Base-by-base conservation (phyloP, 352 stramenopile genomes). In the Pythium scleroteichum region DNA sequence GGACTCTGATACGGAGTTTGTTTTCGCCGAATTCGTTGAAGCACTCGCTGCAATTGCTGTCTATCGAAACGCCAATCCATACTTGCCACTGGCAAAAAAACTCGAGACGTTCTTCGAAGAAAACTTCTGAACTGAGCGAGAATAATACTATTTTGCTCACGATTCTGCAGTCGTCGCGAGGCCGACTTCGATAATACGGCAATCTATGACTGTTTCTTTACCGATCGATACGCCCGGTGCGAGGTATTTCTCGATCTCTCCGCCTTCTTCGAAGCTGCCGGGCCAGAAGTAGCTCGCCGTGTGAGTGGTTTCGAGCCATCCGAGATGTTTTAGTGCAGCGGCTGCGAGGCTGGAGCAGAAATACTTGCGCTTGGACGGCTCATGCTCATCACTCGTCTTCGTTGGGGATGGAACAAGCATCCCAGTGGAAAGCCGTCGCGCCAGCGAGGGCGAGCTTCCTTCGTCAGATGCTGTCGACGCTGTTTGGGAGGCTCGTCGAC, bases 331-430 rank as follows among this genome's bases (percentile, higher is more conserved):
- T 47, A 90, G 78, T 12, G 83, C 78, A n/a, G 83, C 80, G 5
- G 85, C 85, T 13, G 82, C 85, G 10, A 95, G 71, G 35, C 83
- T 91, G 14, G 85, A 95, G 53, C 85, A 95, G 72, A 95, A 93
- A 53, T 92, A 95, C 66, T 93, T 93, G 40, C 77, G 79, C 59
- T 87, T 85, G 9, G 42, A 42, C 19, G 47, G 27, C 24, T 59
- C 53, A 0, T 29, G 6, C 5, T 53, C 51, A 5, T 26, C 16
- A 27, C 51, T 47, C 1, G 46, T 10, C 26, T 66, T 66, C 17
- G 51, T 39, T 27, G 52, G 52, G 3, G 59, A 27, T n/a, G 54
- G 53, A 12, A 47, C n/a, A 16, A 67, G 13, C 19, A 20, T 39
- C 3, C 60, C 60, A 8, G 53, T 67, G 2, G 60, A 67, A 5